Evolutionary conservation across 2,329 filamentous ascomycete genomes (phyloP).

Genomic region (Chaetothyriales sp.): DNA sequence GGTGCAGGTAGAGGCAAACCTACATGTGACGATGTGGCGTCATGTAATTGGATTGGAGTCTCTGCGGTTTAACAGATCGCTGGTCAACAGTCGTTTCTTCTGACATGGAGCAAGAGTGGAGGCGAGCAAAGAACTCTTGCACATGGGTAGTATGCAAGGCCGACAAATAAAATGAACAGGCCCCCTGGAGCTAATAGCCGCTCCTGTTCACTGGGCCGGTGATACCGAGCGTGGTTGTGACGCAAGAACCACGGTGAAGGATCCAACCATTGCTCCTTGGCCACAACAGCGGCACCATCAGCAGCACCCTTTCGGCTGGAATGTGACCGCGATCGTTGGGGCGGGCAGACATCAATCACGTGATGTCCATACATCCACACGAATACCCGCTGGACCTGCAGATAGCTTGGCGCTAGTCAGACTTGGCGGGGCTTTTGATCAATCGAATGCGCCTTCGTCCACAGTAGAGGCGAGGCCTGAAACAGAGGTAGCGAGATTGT

Average conservation of each 20-base stretch:
- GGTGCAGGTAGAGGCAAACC: neutral
- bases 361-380: neutral
- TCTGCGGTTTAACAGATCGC: neutral
- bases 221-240: neutral
- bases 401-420: neutral
- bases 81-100: neutral
- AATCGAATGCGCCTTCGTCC: too few species aligned
- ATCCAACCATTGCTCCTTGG: neutral
- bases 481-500: too few species aligned
- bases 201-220: neutral
- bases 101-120: neutral
- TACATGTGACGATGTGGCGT: neutral
- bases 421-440: too few species aligned
- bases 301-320: neutral
- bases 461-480: too few species aligned
- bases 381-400: neutral
- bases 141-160: neutral
- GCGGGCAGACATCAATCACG: neutral
- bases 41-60: neutral
- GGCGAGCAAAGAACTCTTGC: neutral
- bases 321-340: neutral
- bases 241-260: neutral
- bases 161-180: neutral
- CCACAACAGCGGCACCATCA: neutral
- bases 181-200: neutral